Conservation (phyloP, 192 early-diverging fungal genomes). For the Lobosporangium transversale region DNA sequence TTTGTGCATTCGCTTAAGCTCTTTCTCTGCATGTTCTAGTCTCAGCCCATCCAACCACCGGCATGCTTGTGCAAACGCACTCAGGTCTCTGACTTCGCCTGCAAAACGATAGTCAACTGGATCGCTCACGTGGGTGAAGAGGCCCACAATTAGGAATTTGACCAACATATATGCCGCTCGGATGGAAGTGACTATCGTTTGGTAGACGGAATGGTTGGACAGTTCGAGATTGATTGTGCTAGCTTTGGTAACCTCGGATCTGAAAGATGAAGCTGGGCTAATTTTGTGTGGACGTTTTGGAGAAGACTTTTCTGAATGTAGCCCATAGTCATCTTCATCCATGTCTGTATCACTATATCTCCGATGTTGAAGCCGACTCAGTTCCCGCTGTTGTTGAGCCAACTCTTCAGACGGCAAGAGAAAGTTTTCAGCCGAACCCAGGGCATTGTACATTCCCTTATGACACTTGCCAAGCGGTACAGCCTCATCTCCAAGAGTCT, state of each 20-base stretch:
- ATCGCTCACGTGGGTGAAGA: conserved; percentile 58
- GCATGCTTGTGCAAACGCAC: conserved; percentile 58
- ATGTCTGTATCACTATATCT: conserved; percentile 18
- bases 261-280: conserved; percentile 42
- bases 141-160: conserved; percentile 49
- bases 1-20: conserved; percentile 24
- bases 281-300: not conserved
- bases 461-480: conserved; percentile 60
- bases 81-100: conserved; percentile 53
- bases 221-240: conserved; percentile 56
- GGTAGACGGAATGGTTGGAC: conserved; percentile 57
- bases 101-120: conserved; percentile 63
- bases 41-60: conserved; percentile 49
- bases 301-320: conserved; percentile 2
- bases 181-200: conserved; percentile 54
- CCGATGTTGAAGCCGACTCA: conserved; percentile 20
- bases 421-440: conserved; percentile 52
- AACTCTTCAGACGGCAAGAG: conserved; percentile 34
- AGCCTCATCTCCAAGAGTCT: conserved; percentile 27
- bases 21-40: conserved; percentile 44
- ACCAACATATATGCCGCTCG: conserved; percentile 50
- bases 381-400: conserved; percentile 41
- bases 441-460: conserved; percentile 63
- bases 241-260: conserved; percentile 27
- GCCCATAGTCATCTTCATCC: conserved; percentile 2